A percentile compares a stretch with the other conserved stretches of the same genome.
Evolutionary conservation across 208 protist species (phyloP).

Genomic region (Leishmania tropica): DNA sequence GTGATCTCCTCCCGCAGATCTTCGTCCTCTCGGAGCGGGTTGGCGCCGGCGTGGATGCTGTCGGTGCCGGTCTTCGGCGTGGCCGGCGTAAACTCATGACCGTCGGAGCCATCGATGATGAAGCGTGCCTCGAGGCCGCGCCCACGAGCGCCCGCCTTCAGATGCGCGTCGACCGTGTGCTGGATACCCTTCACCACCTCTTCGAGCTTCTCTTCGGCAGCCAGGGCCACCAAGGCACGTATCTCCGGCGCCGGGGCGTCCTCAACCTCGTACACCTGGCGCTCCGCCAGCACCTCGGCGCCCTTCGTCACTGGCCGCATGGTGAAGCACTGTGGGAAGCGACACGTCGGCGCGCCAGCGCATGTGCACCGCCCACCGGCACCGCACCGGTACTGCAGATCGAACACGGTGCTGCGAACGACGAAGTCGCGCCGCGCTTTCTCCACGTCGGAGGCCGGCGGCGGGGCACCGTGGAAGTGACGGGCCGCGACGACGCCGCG

Average conservation of each 20-base stretch:
- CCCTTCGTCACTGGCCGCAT: conserved; percentile 80
- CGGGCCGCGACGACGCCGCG: conserved; percentile 48
- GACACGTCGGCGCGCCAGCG: conserved; percentile 46
- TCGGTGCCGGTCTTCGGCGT: conserved; percentile 39
- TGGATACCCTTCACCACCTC: conserved; percentile 62
- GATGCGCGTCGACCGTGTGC: conserved; percentile 37
- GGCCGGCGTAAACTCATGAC: conserved; percentile 36
- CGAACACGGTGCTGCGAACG: conserved; percentile 65
- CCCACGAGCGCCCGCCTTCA: conserved; percentile 40
- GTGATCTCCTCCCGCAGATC: conserved; percentile 58
- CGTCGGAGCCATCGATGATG: conserved; percentile 22
- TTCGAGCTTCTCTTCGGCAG: conserved; percentile 50
- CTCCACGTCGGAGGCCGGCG: conserved; percentile 26
- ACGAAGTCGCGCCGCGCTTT: conserved; percentile 36
- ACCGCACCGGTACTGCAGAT: conserved; percentile 76
- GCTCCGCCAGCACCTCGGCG: conserved; percentile 67
- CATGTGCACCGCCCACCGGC: conserved; percentile 73
- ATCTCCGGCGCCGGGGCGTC: conserved; percentile 56
- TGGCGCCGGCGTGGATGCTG: conserved; percentile 43
- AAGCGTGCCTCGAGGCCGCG: conserved; percentile 36
- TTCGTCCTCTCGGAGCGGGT: conserved; percentile 54
- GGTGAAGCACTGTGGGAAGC: conserved; percentile 75
- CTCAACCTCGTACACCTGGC: conserved; percentile 63
- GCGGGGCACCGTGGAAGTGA: conserved; percentile 25
- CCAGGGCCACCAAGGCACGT: conserved; percentile 48